Evolutionary conservation across 2,329 filamentous ascomycete species (phyloP).

Genomic region (Colletotrichum sp.): DNA sequence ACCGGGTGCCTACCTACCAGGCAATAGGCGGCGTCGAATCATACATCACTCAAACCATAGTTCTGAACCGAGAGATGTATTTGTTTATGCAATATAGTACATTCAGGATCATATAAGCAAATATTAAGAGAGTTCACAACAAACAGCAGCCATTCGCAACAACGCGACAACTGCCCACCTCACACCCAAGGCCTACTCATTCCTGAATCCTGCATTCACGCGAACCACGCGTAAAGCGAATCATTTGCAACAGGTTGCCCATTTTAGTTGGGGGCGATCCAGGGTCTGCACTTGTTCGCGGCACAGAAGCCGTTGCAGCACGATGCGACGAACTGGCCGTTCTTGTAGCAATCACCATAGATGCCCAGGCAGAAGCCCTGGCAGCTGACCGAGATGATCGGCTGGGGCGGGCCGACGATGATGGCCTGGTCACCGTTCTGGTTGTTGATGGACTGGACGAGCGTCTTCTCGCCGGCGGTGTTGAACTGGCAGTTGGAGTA

Average conservation of each 20-base stretch:
- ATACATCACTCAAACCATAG: not conserved
- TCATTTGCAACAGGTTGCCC: rapidly evolving
- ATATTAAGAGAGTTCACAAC: not conserved
- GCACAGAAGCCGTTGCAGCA: constrained; percentile 51
- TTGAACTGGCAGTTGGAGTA: constrained; percentile 47
- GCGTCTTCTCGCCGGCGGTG: constrained; percentile 35
- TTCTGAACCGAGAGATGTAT: rapidly evolving
- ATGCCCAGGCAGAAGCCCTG: constrained; percentile 45
- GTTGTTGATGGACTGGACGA: constrained; percentile 32
- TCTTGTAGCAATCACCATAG: constrained; percentile 41
- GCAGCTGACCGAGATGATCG: constrained; percentile 47
- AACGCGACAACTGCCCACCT: not conserved
- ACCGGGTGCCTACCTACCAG: not conserved
- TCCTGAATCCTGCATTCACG: not conserved
- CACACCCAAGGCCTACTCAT: not conserved
- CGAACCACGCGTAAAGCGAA: not conserved
- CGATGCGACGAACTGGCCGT: constrained; percentile 38
- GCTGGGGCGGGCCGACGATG: constrained; percentile 48
- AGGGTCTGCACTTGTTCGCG: constrained; percentile 45
- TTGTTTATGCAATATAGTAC: not conserved
- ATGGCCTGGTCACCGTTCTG: constrained; percentile 42
- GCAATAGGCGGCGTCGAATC: not conserved
- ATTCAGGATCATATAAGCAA: not conserved
- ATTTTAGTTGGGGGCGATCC: constrained; percentile 21
- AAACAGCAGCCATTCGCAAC: not conserved